A percentile compares a stretch with the other conserved stretches of the same genome.
phyloP scores from a whole-genome alignment of 352 stramenopile species.

The Discostella stelligera region DNA sequence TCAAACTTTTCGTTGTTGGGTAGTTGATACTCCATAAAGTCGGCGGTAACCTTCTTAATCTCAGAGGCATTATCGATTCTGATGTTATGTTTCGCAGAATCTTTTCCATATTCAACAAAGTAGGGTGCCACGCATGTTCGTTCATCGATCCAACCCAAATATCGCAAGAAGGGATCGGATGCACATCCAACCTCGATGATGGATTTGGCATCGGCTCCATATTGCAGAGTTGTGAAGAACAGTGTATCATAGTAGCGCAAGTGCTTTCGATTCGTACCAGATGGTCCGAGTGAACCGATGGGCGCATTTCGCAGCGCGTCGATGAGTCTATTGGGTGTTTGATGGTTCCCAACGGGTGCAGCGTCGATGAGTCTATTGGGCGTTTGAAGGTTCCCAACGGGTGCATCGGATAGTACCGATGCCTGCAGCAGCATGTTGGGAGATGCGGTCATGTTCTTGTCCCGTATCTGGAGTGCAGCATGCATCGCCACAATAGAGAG shows the following conservation, averaged over 20 bases:
- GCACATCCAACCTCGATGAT: slow-evolving; percentile 36
- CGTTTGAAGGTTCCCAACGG: background rate
- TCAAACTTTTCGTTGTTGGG: slow-evolving; percentile 22
- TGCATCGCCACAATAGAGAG: background rate
- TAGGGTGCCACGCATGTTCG: slow-evolving; percentile 36
- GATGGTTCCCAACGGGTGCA: background rate
- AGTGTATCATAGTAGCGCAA: slow-evolving; percentile 31
- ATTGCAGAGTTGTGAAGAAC: slow-evolving; percentile 31
- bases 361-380: slow-evolving; percentile 14
- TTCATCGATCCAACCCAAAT: slow-evolving; percentile 29
- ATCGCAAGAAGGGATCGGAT: slow-evolving; percentile 26
- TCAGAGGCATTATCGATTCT: background rate
- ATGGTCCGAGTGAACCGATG: slow-evolving; percentile 19
- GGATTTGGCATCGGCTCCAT: slow-evolving; percentile 15
- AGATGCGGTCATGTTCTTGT: background rate
- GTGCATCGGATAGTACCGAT: background rate
- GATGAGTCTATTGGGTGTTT: slow-evolving; percentile 7
- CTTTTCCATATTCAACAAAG: slow-evolving; percentile 24
- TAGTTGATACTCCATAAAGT: slow-evolving; percentile 41
- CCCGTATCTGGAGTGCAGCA: background rate
- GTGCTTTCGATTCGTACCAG: background rate
- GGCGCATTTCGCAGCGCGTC: slow-evolving; percentile 12
- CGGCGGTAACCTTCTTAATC: slow-evolving; percentile 25
- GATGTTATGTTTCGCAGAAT: background rate
- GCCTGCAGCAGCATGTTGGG: background rate